A percentile compares a stretch with the other conserved stretches of the same genome.
Conservation (phyloP, 148 eudicot species). For the Spergularia marina region DNA sequence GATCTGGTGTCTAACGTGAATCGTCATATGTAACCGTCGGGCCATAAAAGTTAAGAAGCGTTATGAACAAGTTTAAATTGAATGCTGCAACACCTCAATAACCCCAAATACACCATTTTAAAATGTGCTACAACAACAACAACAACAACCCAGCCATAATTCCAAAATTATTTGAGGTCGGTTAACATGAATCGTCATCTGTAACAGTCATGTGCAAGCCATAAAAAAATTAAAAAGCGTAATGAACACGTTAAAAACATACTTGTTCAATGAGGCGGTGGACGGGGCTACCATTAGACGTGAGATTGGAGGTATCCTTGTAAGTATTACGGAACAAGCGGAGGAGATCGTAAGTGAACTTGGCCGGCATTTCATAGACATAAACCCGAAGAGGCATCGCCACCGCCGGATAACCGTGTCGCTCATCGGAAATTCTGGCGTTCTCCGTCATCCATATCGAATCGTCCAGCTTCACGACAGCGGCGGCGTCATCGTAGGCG, state of each 20-base stretch:
- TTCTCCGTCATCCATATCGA: constrained; percentile 48
- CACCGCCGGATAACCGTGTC: constrained; percentile 22
- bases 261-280: constrained; percentile 87
- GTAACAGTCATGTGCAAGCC: no score
- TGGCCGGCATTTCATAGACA: constrained; percentile 90
- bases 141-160: no score
- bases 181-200: no score
- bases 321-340: constrained; percentile 61
- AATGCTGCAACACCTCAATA: no score
- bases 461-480: constrained; percentile 48
- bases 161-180: no score
- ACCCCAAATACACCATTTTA: no score
- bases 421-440: constrained; percentile 29
- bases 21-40: no score
- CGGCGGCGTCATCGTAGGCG: constrained; percentile 13
- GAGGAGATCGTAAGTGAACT: constrained; percentile 83
- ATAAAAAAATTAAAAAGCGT: no score
- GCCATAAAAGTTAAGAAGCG: no score
- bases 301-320: constrained; percentile 62
- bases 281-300: constrained; percentile 94
- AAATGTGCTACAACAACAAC: no score
- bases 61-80: no score
- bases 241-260: not conserved
- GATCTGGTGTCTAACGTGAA: no score
- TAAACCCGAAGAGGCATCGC: constrained; percentile 63